Evolutionary conservation across 805 yeast species (phyloP).

Genomic region (Candida gorgasii): DNA sequence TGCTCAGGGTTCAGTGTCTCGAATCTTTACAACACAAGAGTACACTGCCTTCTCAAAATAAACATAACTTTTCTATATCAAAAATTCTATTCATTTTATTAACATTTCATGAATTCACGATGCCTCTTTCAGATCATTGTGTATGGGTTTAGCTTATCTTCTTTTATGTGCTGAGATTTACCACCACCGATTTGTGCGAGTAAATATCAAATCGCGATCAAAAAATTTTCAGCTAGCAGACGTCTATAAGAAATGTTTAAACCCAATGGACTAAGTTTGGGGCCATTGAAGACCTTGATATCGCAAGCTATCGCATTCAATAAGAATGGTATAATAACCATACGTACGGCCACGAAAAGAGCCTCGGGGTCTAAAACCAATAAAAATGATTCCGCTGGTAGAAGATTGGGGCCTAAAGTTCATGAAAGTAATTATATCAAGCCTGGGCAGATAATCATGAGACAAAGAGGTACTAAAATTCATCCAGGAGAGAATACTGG

Average conservation of each 20-base stretch:
- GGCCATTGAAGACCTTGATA: background rate
- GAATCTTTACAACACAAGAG: no score
- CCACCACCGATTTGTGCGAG: background rate
- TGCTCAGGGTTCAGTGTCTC: no score
- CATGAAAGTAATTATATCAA: slow-evolving; percentile 75
- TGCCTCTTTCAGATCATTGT: no score
- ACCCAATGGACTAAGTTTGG: background rate
- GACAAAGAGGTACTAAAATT: slow-evolving; percentile 94
- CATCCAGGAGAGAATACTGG: slow-evolving; percentile 92
- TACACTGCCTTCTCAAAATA: no score
- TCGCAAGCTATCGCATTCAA: background rate
- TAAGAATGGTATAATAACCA: slow-evolving; percentile 16
- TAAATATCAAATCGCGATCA: slow-evolving; percentile 9
- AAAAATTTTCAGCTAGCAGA: slow-evolving; percentile 7
- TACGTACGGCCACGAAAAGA: slow-evolving; percentile 90
- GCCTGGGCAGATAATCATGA: slow-evolving; percentile 83
- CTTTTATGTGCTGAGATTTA: slow-evolving; percentile 3
- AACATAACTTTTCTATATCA: no score
- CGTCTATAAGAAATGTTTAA: slow-evolving; percentile 2
- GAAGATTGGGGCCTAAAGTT: slow-evolving; percentile 87
- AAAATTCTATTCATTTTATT: no score
- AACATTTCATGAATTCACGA: no score
- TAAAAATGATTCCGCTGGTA: slow-evolving; percentile 93
- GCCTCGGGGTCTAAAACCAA: slow-evolving; percentile 95
- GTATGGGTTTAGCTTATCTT: no score